Conservation (phyloP, 2,329 filamentous ascomycete genomes). For the Ascomycota sp. region DNA sequence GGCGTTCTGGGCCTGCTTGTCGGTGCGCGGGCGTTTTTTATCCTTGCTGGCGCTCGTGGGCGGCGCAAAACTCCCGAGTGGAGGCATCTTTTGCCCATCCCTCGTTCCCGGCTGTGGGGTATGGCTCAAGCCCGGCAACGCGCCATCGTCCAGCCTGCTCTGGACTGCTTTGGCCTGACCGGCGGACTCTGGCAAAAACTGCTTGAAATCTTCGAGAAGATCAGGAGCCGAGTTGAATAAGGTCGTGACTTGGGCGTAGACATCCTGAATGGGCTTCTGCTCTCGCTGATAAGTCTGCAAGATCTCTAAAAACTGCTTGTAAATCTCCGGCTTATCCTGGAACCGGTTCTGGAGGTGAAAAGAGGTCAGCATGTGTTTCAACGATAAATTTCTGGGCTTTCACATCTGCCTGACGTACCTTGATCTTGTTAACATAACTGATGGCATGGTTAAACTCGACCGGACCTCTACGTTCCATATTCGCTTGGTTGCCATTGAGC, state of each 20-base stretch:
- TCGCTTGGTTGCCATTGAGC: conserved; percentile 39
- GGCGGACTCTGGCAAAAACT: conserved; percentile 80
- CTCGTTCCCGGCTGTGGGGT: conserved; percentile 31
- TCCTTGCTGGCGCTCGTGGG: conserved; percentile 64
- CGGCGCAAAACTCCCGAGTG: conserved; percentile 83
- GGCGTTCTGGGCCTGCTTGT: conserved; percentile 28
- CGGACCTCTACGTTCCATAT: conserved; percentile 68
- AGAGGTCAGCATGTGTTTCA: conserved; percentile 2
- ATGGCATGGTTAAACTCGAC: conserved; percentile 99
- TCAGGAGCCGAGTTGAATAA: conserved; percentile 86
- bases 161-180: conserved; percentile 27
- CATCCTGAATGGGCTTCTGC: conserved; percentile 94
- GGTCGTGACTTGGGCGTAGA: conserved; percentile 88
- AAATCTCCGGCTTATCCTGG: conserved; percentile 87
- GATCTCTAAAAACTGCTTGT: conserved; percentile 97
- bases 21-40: conserved; percentile 58
- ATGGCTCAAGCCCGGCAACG: conserved; percentile 21
- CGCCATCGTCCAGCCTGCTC: conserved; percentile 33
- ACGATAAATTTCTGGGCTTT: background rate
- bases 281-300: conserved; percentile 94
- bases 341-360: conserved; percentile 56
- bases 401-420: conserved; percentile 34
- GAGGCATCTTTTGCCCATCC: conserved; percentile 62
- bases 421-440: conserved; percentile 98
- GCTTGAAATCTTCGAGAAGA: conserved; percentile 92